Base-by-base conservation (phyloP, 129 eudicot species). In the Logfia minima region DNA sequence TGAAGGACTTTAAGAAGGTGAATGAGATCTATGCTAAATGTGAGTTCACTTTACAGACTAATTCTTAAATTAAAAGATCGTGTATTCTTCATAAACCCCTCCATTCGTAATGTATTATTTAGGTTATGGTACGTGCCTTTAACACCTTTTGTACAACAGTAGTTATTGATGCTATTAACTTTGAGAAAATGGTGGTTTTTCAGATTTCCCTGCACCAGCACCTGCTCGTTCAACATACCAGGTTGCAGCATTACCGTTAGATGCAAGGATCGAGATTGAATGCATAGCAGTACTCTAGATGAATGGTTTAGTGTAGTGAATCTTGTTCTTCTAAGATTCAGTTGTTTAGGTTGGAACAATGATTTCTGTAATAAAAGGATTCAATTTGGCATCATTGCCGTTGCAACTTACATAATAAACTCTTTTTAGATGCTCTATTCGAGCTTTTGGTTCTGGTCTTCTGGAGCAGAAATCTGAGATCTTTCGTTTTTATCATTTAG, bases 141-240 rank as follows among this genome's bases (percentile, higher is more conserved):
- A 21, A 60, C 24, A 5, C 45, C n/a, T 1, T 66, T 5, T 66
- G 71, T 31, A 39, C 45, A 34, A 66, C 26, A 29, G 63, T 13
- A 1, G 14, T 6, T 8, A 22, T 8, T 39, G n/a, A 68, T 23
- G 11, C 21, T 41, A 4, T 22, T 43, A 55, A 78, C 45, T 37
- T 3, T 6, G 31, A 35, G 18, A 62, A 71, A 60, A 18, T 63
- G 34, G 11, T 66, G 22, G 2, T 23, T 77, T 43, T 62, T 16
- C 90, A 93, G 98, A 90, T 79, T 90, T 93, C 77, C 89, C 92
- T 31, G 83, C 93, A 35, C 93, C 96, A 62, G 96, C 97, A 35
- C 98, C 98, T 16, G 98, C 98, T 63, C 98, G 97, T 18, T 84
- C 98, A 13, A 93, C 98, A 2, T 93, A 88, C 80, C 98, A 93